Conservation (phyloP, 2,329 filamentous ascomycete species). For the Fusarium graminum region DNA sequence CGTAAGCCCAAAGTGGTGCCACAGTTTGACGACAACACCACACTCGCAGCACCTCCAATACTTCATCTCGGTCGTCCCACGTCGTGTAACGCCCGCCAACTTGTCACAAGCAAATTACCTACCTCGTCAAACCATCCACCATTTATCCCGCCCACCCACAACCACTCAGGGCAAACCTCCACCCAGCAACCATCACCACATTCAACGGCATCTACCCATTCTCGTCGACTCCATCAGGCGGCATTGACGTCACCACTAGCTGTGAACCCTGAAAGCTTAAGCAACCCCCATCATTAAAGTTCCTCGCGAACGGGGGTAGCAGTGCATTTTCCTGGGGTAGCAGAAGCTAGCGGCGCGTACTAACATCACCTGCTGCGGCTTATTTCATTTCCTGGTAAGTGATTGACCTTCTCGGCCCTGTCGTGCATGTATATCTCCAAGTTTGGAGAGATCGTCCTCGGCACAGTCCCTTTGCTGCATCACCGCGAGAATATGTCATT, state of each 20-base stretch:
- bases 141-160: conserved; percentile 30
- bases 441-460: conserved; percentile 25
- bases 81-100: conserved; percentile 31
- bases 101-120: conserved; percentile 26
- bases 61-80: conserved; percentile 24
- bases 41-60: conserved; percentile 33
- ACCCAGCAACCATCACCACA: conserved; percentile 21
- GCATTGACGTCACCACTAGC: conserved; percentile 48
- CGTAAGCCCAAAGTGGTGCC: conserved; percentile 37
- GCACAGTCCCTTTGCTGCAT: conserved; percentile 5
- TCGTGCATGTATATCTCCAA: conserved; percentile 26
- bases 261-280: conserved; percentile 25
- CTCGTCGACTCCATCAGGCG: conserved; percentile 43
- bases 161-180: conserved; percentile 16
- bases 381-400: conserved; percentile 38
- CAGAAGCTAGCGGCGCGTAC: conserved; percentile 25
- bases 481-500: conserved; percentile 16
- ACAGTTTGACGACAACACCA: conserved; percentile 43
- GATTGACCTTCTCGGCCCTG: conserved; percentile 17
- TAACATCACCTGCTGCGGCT: conserved; percentile 40
- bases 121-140: conserved; percentile 24
- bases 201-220: conserved; percentile 29
- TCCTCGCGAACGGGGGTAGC: conserved; percentile 32
- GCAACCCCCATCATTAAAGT: conserved; percentile 16
- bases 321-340: conserved; percentile 29